These are phyloP conservation scores for Incumbomyces delicatus DNA, from an alignment of 2,329 filamentous ascomycete genomes.

Conservation along the genomic window DNA sequence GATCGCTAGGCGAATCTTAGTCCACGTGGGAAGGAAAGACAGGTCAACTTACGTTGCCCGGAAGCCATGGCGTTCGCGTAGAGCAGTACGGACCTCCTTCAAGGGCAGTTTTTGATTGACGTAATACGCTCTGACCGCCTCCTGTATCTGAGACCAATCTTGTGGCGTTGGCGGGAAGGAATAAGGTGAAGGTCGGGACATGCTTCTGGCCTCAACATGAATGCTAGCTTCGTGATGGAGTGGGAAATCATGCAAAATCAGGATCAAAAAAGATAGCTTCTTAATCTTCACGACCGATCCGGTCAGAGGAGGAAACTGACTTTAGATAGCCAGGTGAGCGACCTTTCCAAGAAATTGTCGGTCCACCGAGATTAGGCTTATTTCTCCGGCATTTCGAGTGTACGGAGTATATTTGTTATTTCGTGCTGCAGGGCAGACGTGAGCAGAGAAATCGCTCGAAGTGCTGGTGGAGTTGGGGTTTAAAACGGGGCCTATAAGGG, in stretches of 20 bases:
- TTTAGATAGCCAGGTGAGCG: background rate
- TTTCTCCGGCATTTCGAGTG: too few species aligned
- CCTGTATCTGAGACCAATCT: constrained; percentile 6
- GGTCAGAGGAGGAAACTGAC: constrained; percentile 1
- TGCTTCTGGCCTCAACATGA: constrained; percentile 2
- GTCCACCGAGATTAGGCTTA: too few species aligned
- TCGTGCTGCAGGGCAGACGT: too few species aligned
- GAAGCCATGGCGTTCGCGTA: constrained; percentile 15
- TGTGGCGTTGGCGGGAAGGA: constrained; percentile 4
- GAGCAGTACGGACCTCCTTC: constrained; percentile 7
- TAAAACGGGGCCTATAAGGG: too few species aligned
- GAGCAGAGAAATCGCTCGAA: background rate
- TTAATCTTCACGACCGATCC: background rate
- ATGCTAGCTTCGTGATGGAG: background rate
- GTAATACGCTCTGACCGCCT: constrained; percentile 5
- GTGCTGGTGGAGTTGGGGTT: background rate
- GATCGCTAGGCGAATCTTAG: constrained; percentile 7
- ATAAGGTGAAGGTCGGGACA: constrained; percentile 5
- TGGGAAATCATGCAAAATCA: background rate
- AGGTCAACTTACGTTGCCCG: constrained; percentile 18
- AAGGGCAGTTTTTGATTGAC: constrained; percentile 7
- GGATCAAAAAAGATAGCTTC: background rate
- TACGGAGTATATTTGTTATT: too few species aligned
- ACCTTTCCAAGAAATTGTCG: too few species aligned
- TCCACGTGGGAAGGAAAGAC: background rate